phyloP scores from a whole-genome alignment of 2,329 filamentous ascomycete species.

The Calonectria hawksworthii region DNA sequence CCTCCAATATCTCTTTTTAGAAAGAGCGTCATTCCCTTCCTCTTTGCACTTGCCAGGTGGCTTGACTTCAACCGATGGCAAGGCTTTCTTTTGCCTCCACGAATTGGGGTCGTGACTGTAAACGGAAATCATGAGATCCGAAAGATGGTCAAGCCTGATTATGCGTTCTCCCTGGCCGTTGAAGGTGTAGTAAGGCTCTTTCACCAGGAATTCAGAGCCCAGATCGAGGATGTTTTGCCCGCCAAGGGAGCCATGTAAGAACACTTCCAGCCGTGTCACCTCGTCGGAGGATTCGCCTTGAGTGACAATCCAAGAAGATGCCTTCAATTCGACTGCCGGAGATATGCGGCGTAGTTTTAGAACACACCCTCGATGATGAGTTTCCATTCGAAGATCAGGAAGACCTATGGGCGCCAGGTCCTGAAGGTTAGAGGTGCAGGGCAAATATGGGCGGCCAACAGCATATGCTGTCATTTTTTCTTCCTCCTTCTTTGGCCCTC shows the following conservation, averaged over 20 bases:
- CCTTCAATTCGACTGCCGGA: conserved; percentile 40
- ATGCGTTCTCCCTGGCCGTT: conserved; percentile 55
- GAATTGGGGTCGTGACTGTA: conserved; percentile 34
- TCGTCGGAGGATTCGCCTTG: conserved; percentile 42
- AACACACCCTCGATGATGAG: conserved; percentile 46
- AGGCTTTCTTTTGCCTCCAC: conserved; percentile 19
- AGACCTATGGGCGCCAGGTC: conserved; percentile 45
- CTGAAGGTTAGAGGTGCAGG: conserved; percentile 35
- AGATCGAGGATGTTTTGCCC: conserved; percentile 52
- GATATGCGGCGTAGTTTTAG: conserved; percentile 47
- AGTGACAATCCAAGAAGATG: conserved; percentile 50
- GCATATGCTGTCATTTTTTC: conserved; percentile 47
- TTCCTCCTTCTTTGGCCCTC: conserved; percentile 25
- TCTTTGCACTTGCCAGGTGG: conserved; percentile 43
- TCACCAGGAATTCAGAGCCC: conserved; percentile 55
- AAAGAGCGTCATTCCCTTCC: conserved; percentile 48
- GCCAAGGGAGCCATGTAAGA: conserved; percentile 51
- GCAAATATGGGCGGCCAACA: conserved; percentile 45
- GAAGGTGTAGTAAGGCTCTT: conserved; percentile 64
- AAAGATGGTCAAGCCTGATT: conserved; percentile 54
- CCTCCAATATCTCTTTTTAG: conserved; percentile 32
- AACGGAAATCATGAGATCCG: conserved; percentile 43
- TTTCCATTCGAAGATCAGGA: conserved; percentile 45
- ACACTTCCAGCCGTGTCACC: conserved; percentile 47
- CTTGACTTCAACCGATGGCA: not conserved